Base-by-base conservation (phyloP, 345 rosid genomes). In the Sapria himalayana region DNA sequence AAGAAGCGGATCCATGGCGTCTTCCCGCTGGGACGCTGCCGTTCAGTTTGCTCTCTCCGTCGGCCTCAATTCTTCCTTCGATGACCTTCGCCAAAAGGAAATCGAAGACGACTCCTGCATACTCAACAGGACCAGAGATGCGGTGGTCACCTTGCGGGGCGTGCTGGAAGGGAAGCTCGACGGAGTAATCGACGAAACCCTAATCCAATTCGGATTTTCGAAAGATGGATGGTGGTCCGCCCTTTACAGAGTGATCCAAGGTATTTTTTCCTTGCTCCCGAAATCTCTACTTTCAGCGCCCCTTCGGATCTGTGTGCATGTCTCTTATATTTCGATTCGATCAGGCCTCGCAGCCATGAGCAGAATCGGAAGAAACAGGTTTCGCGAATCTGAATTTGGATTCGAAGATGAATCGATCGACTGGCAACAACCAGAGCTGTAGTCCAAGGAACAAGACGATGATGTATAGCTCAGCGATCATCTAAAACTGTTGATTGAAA, bases 141-240 rank as follows among this genome's bases (percentile, higher is more conserved):
- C 95, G 0, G 85, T 82, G 0, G 31, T 69, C 27, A 79, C 81
- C 4, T 68, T 82, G 39, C 74, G 68, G 58, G 69, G 66, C 21
- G 85, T 89, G 33, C 57, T 89, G 41, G 93, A 72, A 57, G 79
- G 98, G 41, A 82, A 74, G 60, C 93, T 76, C 21, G 62, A 76
- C 24, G 64, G 63, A 51, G 69, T 51, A 43, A 82, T 89, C 5
- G 74, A 66, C 3, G 62, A 59, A 22, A 41, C 84, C 0, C 61
- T 89, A 37, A 41, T 54, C 33, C 67, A 61, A 50, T 33, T 33
- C 37, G 61, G 72, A 33, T 64, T 79, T 42, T 55, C 93, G 17
- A 59, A 50, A 50, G 85, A 78, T 20, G 50, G 86, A 55, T 82
- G 98, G 98, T 76, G 93, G 93, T 70, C 94, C 5, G 57, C 94